A percentile compares a stretch with the other conserved stretches of the same genome.
Conservation (phyloP, 192 early-diverging fungal genomes). For the Umbelopsis sp. region DNA sequence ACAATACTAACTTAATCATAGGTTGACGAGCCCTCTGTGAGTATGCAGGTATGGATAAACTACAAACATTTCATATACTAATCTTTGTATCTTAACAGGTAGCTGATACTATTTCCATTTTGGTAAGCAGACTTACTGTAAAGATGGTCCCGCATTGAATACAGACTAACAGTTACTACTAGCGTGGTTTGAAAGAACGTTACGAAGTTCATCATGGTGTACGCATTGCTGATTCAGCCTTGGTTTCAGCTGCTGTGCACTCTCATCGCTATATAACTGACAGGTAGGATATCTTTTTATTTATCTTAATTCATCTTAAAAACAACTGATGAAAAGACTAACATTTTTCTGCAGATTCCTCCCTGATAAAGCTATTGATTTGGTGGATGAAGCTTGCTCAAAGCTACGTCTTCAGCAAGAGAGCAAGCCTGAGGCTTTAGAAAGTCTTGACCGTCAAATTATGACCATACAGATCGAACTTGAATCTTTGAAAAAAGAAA, state of each 20-base stretch:
- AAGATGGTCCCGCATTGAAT: too few relatives aligned
- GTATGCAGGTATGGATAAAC: not conserved
- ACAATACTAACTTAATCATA: not conserved
- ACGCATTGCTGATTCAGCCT: constrained; percentile 72
- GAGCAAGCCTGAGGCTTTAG: constrained; percentile 77
- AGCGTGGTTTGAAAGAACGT: constrained; percentile 70
- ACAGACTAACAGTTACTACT: not conserved
- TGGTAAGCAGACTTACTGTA: constrained; percentile 28
- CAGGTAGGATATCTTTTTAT: constrained; percentile 29
- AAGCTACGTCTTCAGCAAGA: constrained; percentile 78
- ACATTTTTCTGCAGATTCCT: constrained; percentile 54
- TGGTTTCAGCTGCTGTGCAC: constrained; percentile 73
- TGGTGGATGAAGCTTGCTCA: constrained; percentile 82
- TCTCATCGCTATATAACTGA: constrained; percentile 82
- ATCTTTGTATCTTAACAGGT: constrained; percentile 32
- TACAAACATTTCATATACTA: not conserved
- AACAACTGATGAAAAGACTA: not conserved
- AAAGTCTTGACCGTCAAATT: constrained; percentile 72
- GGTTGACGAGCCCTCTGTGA: constrained; percentile 33
- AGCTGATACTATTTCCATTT: constrained; percentile 74
- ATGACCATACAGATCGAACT: constrained; percentile 82
- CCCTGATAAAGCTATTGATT: constrained; percentile 84
- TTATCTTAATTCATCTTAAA: too few relatives aligned
- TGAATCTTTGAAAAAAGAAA: constrained; percentile 79
- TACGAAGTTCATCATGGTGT: constrained; percentile 87